These are phyloP conservation scores for Sextonia rubra DNA, from an alignment of 164 flowering plant genomes.

Conservation along the genomic window DNA sequence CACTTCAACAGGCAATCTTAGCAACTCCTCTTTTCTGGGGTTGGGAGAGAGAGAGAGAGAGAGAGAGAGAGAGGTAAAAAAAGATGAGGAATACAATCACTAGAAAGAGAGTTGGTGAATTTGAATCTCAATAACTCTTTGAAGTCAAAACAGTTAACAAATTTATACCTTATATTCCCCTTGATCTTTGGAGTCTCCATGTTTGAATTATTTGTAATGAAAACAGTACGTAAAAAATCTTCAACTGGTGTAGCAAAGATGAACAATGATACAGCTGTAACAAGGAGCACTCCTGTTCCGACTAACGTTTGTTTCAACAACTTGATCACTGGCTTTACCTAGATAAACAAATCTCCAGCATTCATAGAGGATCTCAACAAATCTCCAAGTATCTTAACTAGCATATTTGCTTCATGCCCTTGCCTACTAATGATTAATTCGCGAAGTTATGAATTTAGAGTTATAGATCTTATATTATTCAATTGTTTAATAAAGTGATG, in stretches of 20 bases:
- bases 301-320: constrained; percentile 84
- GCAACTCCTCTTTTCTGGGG: constrained; percentile 73
- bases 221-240: constrained; percentile 45
- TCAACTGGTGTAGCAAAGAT: constrained; percentile 77
- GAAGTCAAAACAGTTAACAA: background rate
- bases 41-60: background rate
- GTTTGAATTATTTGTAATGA: constrained; percentile 23
- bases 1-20: constrained; percentile 67
- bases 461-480: too few species aligned
- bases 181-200: constrained; percentile 35
- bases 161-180: constrained; percentile 17
- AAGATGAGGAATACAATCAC: background rate
- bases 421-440: too few species aligned
- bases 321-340: constrained; percentile 95
- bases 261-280: constrained; percentile 56
- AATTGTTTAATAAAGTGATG: too few species aligned
- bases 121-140: constrained; percentile 5
- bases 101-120: background rate
- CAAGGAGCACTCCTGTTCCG: constrained; percentile 83
- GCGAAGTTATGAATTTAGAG: too few species aligned
- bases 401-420: too few species aligned
- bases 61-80: too few species aligned
- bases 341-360: background rate
- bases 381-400: too few species aligned
- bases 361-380: too few species aligned